These are phyloP conservation scores for Aspergillus ochraceoroseus DNA, from an alignment of 2,329 filamentous ascomycete species.

Conservation along the genomic window DNA sequence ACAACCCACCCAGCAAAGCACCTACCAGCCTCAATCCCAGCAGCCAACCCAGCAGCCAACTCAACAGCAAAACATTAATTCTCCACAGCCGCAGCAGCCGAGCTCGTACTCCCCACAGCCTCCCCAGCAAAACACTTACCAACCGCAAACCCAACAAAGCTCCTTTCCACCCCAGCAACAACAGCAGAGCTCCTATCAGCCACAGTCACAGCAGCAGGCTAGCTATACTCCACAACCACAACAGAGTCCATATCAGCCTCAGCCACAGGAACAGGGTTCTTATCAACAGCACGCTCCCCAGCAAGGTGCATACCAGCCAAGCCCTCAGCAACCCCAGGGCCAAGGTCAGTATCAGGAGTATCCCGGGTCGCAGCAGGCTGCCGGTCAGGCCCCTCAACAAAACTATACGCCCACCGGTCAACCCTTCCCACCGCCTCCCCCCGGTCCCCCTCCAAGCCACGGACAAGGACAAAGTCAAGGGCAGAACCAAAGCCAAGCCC, in stretches of 20 bases:
- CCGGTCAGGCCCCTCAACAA: conserved; percentile 11
- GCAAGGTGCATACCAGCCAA: conserved; percentile 9
- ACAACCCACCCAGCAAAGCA: conserved; percentile 5
- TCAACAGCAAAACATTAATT: conserved; percentile 12
- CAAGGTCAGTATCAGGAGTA: conserved; percentile 5
- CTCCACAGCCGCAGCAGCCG: too few species aligned
- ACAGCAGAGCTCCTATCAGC: conserved; percentile 14
- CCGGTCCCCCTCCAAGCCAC: conserved; percentile 27
- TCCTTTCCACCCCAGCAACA: conserved; percentile 4
- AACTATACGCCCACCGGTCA: conserved; percentile 31
- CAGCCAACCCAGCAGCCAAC: conserved; percentile 16
- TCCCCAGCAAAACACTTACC: background rate
- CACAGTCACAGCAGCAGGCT: conserved; percentile 8
- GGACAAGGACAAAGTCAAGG: conserved; percentile 11
- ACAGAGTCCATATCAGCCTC: background rate
- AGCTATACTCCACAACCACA: conserved; percentile 5
- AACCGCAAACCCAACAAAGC: conserved; percentile 1
- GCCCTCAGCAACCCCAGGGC: conserved; percentile 10
- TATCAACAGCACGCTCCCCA: conserved; percentile 9
- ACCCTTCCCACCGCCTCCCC: conserved; percentile 40
- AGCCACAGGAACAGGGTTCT: background rate
- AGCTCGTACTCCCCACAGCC: conserved; percentile 5
- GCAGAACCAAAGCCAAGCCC: conserved; percentile 29
- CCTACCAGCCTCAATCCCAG: conserved; percentile 9
- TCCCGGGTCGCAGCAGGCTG: conserved; percentile 9